These are phyloP conservation scores for Gentiana macrophylla DNA, from an alignment of 257 asterid species.

Conservation along the genomic window DNA sequence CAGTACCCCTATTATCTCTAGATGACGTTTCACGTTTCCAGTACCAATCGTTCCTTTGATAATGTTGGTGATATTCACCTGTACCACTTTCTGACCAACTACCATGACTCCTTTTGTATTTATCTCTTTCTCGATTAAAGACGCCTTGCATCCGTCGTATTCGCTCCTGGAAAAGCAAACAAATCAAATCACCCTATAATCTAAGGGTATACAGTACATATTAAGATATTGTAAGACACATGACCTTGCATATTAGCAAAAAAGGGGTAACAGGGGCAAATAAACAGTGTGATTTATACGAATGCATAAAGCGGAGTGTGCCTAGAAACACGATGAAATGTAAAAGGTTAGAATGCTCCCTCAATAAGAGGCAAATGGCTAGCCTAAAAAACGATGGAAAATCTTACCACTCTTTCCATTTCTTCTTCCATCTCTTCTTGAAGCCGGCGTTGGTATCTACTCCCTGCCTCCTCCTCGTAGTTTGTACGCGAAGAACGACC, in stretches of 20 bases:
- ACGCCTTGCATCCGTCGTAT: constrained; percentile 88
- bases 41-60: constrained; percentile 94
- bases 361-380: not conserved
- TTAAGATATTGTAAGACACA: not conserved
- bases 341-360: not conserved
- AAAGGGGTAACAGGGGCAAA: too few species aligned
- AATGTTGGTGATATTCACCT: constrained; percentile 64
- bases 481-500: constrained; percentile 45
- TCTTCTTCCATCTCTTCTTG: constrained; percentile 97
- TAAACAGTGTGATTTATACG: too few species aligned
- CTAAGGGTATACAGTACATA: not conserved
- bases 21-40: constrained; percentile 66
- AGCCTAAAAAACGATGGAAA: constrained; percentile 5
- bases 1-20: constrained; percentile 25
- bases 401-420: constrained; percentile 92
- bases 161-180: constrained; percentile 57
- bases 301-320: too few species aligned
- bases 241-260: too few species aligned
- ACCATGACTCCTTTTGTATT: constrained; percentile 56
- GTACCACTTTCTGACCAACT: constrained; percentile 71
- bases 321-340: too few species aligned
- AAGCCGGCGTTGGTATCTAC: constrained; percentile 67
- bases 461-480: constrained; percentile 80
- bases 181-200: constrained; percentile 4
- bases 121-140: constrained; percentile 80